phyloP scores from a whole-genome alignment of 225 moss, liverwort and hornwort species.

The Straminergon stramineum region DNA sequence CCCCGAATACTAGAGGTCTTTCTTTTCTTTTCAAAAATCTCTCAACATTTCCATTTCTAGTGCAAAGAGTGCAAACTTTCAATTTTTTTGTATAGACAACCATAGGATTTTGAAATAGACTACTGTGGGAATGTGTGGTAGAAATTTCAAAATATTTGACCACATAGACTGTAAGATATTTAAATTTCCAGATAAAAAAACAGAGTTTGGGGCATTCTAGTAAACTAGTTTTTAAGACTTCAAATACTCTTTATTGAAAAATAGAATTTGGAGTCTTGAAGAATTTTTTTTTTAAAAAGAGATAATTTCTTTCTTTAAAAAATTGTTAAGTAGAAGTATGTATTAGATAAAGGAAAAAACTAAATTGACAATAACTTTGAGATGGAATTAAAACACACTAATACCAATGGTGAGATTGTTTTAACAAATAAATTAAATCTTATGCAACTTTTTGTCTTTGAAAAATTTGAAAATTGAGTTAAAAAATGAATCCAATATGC shows the following conservation, averaged over 20 bases:
- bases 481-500: accelerated
- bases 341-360: neutral
- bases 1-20: accelerated
- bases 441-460: neutral
- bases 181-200: neutral
- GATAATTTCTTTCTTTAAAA: neutral
- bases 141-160: neutral
- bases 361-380: too few relatives aligned
- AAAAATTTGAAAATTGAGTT: neutral
- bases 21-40: neutral
- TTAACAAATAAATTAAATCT: neutral
- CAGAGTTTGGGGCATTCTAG: accelerated
- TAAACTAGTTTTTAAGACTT: neutral
- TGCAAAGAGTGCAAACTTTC: neutral
- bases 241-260: neutral
- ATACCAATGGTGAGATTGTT: neutral
- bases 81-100: neutral
- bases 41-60: neutral
- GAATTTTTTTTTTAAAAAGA: too few relatives aligned
- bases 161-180: neutral
- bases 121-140: neutral
- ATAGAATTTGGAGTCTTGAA: neutral
- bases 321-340: neutral
- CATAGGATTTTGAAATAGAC: neutral
- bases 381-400: neutral